These are phyloP conservation scores for Petunia axillaris DNA, from an alignment of 257 asterid species.

Conservation along the genomic window DNA sequence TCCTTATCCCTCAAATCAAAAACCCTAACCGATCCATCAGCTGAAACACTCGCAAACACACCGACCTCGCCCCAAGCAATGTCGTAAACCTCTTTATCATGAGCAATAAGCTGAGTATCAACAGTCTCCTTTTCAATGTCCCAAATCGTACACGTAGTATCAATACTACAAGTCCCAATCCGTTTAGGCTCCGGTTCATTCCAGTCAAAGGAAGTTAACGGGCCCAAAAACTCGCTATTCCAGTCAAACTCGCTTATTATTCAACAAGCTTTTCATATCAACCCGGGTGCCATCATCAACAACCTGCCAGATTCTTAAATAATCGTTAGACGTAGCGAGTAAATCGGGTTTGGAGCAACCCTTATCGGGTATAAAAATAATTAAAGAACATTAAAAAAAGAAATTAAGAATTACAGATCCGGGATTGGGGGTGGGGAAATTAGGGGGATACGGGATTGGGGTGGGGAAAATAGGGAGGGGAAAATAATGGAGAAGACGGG, in stretches of 20 bases:
- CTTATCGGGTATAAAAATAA: constrained; percentile 86
- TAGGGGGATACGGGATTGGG: no score
- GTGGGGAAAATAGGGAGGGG: no score
- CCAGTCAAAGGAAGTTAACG: constrained; percentile 95
- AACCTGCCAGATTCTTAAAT: constrained; percentile 86
- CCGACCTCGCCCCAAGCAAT: constrained; percentile 99
- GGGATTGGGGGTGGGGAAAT: no score
- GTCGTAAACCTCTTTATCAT: constrained; percentile 97
- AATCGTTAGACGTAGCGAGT: constrained; percentile 87
- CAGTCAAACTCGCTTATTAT: constrained; percentile 78
- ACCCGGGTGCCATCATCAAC: constrained; percentile 58
- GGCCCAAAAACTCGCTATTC: constrained; percentile 89
- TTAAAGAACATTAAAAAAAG: no score
- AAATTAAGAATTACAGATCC: no score
- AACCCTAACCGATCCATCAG: constrained; percentile 97
- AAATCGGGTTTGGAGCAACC: constrained; percentile 93
- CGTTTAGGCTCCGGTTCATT: constrained; percentile 94
- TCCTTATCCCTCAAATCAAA: constrained; percentile 96
- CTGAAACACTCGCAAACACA: constrained; percentile 93
- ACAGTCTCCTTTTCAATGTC: constrained; percentile 93
- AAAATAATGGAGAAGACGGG: no score
- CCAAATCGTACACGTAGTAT: constrained; percentile 96
- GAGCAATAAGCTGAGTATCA: constrained; percentile 94
- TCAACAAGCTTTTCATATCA: constrained; percentile 66
- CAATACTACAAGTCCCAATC: constrained; percentile 93